Base-by-base conservation (phyloP, 2,329 filamentous ascomycete genomes). In the Diaporthe eres region DNA sequence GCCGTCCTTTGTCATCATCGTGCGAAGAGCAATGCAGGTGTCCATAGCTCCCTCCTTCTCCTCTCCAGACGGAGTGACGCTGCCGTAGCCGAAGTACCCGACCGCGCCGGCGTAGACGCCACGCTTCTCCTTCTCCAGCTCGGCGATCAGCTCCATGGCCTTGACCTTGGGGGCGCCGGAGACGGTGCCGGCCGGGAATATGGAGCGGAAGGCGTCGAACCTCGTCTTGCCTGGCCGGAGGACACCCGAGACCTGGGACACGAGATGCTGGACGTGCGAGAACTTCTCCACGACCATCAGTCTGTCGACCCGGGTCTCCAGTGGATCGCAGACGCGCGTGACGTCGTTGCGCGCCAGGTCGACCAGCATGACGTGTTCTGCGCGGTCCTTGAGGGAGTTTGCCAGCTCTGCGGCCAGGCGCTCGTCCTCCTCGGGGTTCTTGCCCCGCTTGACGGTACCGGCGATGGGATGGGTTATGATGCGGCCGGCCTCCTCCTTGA, bases 391-490 rank as follows among this genome's bases (percentile, higher is more conserved):
- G 79, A 98, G 88, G 73, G 93, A 97, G 80, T 87, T 90, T 65
- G 92, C 90, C 75, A 98, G 91, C 85, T 95, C 94, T 61, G 92
- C 89, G 13, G 96, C 95, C 37, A 98, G 91, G 22, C 86, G 87
- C 79, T 94, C 92, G 82, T 99, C 97, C 81, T 98, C 95, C 82
- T 95, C 93, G 3, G 92, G 87, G 1, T 93, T 95, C 81, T 91
- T 91, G 77, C 96, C 96, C 80, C 97, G 92, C 85, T 94, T 95
- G 74, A 98, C 95, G 0, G 97, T 99, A 73, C 97, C 97, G 17
- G 97, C 97, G 82, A 99, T 99, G 10, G 97, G 96, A 84, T 99
- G 97, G 34, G 96, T 98, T 82, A 98, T 95, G 82, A 99, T 94
- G 72, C 95, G 91, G 37, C 95, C 95, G 53, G 90, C 90, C 82